A percentile compares a stretch with the other conserved stretches of the same genome.
Conservation (phyloP, 148 eudicot species). For the Suaeda aralocaspica region DNA sequence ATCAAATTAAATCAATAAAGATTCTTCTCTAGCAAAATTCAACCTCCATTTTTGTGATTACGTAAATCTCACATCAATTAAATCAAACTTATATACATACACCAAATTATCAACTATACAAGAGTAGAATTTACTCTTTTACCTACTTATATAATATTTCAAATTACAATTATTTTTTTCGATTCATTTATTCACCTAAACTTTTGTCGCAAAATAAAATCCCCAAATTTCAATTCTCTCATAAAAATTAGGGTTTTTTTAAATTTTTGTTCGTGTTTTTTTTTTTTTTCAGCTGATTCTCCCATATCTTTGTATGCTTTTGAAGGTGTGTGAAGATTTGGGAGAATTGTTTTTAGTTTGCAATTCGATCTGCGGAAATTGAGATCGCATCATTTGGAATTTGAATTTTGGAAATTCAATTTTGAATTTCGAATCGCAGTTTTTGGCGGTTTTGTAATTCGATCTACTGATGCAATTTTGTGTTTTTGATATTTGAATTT, state of each 20-base stretch:
- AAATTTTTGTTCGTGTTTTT: background rate
- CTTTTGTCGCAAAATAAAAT: background rate
- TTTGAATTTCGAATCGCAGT: constrained; percentile 3
- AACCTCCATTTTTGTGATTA: background rate
- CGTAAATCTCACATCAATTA: background rate
- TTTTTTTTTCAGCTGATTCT: background rate
- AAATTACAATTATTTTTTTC: background rate
- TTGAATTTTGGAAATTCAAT: background rate
- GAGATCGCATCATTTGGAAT: background rate
- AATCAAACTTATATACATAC: background rate
- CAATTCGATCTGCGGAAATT: constrained; percentile 16
- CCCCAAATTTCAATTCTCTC: background rate
- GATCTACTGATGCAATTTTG: background rate
- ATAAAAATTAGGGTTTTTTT: too few species aligned
- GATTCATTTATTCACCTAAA: background rate
- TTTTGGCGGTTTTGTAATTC: background rate
- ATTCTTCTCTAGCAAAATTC: background rate
- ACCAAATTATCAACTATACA: background rate
- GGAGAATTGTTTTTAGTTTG: background rate
- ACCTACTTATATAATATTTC: background rate
- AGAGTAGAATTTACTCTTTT: background rate
- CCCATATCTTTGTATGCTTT: constrained; percentile 8
- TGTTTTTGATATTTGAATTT: background rate
- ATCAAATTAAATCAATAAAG: background rate
- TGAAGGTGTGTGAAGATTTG: constrained; percentile 2